These are phyloP conservation scores for Neoarthrinium moseri DNA, from an alignment of 2,329 filamentous ascomycete genomes.

Conservation along the genomic window DNA sequence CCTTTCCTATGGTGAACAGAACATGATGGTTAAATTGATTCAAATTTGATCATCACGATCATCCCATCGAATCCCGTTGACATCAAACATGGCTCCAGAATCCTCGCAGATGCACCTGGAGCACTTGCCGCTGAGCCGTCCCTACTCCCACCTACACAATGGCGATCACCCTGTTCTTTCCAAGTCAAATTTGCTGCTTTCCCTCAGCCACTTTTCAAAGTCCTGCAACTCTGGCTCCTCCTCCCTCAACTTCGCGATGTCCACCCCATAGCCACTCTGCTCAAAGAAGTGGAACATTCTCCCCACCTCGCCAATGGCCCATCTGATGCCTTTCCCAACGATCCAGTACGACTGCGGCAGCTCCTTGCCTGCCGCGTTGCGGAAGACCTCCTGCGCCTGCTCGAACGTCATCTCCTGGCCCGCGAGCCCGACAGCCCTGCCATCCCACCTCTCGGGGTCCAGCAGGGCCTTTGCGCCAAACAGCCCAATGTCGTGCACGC, in stretches of 20 bases:
- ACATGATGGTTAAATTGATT: too few relatives aligned
- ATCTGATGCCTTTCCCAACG: constrained; percentile 27
- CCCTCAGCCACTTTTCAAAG: constrained; percentile 36
- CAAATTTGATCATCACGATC: too few relatives aligned
- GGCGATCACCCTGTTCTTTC: too few relatives aligned
- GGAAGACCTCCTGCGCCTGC: constrained; percentile 28
- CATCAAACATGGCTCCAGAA: too few relatives aligned
- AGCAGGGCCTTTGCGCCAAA: constrained; percentile 32
- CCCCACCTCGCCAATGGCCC: constrained; percentile 27
- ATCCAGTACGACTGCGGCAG: constrained; percentile 31
- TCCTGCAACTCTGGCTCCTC: constrained; percentile 29
- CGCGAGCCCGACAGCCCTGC: constrained; percentile 31
- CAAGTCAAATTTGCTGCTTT: constrained; percentile 27
- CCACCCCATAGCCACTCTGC: constrained; percentile 36
- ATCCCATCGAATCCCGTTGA: too few relatives aligned
- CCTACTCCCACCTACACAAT: too few relatives aligned
- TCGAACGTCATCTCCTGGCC: constrained; percentile 32
- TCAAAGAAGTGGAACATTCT: constrained; percentile 38
- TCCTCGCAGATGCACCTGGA: too few relatives aligned
- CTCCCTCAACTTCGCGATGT: constrained; percentile 28
- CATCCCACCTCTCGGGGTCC: constrained; percentile 23
- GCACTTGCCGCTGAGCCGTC: too few relatives aligned
- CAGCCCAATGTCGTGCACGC: constrained; percentile 36
- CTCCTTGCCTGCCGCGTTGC: constrained; percentile 18
- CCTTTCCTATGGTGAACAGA: too few relatives aligned